These are phyloP conservation scores for Wallacemonas collosoma DNA, from an alignment of 208 protist genomes.

Conservation along the genomic window DNA sequence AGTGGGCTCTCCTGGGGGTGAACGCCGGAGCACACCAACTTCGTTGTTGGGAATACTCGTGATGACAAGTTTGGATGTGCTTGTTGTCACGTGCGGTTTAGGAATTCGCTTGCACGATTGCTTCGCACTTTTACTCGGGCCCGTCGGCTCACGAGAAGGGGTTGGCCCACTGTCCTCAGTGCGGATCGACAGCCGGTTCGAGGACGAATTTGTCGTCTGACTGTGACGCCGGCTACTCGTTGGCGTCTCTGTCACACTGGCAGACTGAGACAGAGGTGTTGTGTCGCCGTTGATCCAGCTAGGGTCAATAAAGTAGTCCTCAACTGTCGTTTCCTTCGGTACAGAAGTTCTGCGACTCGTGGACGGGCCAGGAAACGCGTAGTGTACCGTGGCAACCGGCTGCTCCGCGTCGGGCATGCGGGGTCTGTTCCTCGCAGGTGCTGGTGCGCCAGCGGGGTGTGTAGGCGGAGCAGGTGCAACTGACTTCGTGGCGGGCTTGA, in stretches of 20 bases:
- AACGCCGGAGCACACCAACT: constrained; percentile 7
- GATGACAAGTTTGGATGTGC: constrained; percentile 16
- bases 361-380: constrained; percentile 1
- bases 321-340: constrained; percentile 1
- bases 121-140: neutral
- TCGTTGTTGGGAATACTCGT: neutral
- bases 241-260: neutral
- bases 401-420: neutral
- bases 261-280: constrained; percentile 3
- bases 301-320: constrained; percentile 16
- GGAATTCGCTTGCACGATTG: constrained; percentile 18
- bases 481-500: neutral
- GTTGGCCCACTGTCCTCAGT: constrained; percentile 1
- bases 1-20: neutral
- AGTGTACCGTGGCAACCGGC: constrained; percentile 8
- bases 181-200: constrained; percentile 10
- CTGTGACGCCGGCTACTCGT: neutral
- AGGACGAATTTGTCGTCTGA: neutral
- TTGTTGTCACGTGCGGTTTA: constrained; percentile 13
- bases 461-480: neutral
- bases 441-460: neutral
- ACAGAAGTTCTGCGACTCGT: neutral
- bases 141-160: neutral
- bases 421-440: neutral
- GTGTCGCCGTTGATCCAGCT: constrained; percentile 13